Evolutionary conservation across 345 rosid genomes (phyloP).

Genomic region (Gossypium rotundifolium): DNA sequence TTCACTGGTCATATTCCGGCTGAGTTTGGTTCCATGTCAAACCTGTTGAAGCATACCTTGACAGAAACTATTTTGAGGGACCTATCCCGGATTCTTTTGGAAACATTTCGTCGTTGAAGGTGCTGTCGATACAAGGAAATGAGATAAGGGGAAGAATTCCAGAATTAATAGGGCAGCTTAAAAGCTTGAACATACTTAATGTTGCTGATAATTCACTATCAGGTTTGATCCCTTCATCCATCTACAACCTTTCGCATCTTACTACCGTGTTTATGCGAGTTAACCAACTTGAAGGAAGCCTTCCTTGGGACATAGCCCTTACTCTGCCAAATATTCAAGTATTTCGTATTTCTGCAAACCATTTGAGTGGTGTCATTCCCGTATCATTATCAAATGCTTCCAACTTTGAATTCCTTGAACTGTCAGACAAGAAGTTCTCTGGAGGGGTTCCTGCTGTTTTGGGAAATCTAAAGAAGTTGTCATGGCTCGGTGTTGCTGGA

Average conservation of each 20-base stretch:
- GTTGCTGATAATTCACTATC: not conserved
- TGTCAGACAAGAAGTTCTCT: not conserved
- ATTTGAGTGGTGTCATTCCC: not conserved
- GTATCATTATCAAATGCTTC: not conserved
- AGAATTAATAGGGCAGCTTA: not conserved
- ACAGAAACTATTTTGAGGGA: not conserved
- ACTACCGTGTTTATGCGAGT: not conserved
- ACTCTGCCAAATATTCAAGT: not conserved
- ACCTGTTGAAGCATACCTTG: not conserved
- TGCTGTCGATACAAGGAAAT: not conserved
- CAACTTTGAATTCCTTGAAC: not conserved
- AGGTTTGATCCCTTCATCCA: not conserved
- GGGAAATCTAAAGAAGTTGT: not conserved
- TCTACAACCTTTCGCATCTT: not conserved
- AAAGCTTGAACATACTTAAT: not conserved
- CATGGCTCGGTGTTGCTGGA: not conserved
- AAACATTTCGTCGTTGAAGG: not conserved
- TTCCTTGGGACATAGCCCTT: not conserved
- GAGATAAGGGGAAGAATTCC: not conserved
- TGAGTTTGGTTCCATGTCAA: conserved; percentile 1
- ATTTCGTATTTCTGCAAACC: not conserved
- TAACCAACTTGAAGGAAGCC: not conserved
- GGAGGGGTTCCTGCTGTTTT: not conserved
- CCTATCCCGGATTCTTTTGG: not conserved
- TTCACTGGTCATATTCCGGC: conserved; percentile 19